A percentile compares a stretch with the other conserved stretches of the same genome.
phyloP scores from a whole-genome alignment of 495 filamentous ascomycete species.

The Penicillium simplicissimum region DNA sequence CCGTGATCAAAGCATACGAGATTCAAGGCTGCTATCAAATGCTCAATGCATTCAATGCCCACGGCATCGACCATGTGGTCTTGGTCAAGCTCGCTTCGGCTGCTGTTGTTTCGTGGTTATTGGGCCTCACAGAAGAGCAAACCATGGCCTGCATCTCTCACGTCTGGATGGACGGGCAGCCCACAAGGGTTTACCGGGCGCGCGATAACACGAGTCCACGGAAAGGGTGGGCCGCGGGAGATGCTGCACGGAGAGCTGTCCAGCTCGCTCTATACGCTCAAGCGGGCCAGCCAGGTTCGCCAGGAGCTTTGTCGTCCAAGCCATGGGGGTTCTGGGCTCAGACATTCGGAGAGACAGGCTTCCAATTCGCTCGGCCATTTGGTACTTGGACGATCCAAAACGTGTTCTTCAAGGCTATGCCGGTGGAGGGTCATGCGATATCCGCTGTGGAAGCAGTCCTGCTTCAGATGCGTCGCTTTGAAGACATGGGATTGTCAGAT shows the following conservation, averaged over 20 bases:
- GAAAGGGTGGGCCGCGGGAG: constrained; percentile 51
- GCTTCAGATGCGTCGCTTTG: constrained; percentile 17
- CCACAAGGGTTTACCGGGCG: constrained; percentile 37
- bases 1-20: constrained; percentile 49
- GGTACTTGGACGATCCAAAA: constrained; percentile 38
- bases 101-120: constrained; percentile 38
- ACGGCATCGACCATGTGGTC: constrained; percentile 48
- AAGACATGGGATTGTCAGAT: constrained; percentile 9
- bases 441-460: constrained; percentile 41
- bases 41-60: constrained; percentile 40
- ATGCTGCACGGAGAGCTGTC: constrained; percentile 48
- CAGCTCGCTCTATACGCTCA: constrained; percentile 36
- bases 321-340: constrained; percentile 42
- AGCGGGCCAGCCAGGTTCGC: constrained; percentile 39
- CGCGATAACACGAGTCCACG: constrained; percentile 39
- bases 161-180: constrained; percentile 42
- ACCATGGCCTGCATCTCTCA: constrained; percentile 40
- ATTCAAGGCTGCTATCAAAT: constrained; percentile 48
- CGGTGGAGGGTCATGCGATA: constrained; percentile 42
- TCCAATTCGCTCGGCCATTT: constrained; percentile 33
- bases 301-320: constrained; percentile 31
- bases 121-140: constrained; percentile 35
- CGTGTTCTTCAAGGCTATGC: constrained; percentile 41
- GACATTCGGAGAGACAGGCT: constrained; percentile 28
- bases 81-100: constrained; percentile 47